Evolutionary conservation across 1,139 yeast species (phyloP).

Genomic region (Pichia sp.): DNA sequence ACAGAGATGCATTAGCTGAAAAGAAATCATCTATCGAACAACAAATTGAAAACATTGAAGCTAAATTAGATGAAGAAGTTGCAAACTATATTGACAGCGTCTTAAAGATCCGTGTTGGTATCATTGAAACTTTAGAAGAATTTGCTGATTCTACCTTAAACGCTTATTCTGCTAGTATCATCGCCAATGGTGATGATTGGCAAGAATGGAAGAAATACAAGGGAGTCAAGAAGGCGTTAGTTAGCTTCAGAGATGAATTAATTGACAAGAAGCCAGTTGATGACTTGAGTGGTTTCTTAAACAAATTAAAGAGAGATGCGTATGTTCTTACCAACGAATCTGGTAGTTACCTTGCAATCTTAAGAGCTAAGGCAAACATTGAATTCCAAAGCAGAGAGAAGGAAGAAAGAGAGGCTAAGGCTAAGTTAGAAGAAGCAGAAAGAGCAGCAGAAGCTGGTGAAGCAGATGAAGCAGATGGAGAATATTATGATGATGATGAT

Average conservation of each 20-base stretch:
- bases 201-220: constrained; percentile 68
- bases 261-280: constrained; percentile 45
- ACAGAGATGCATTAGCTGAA: constrained; percentile 46
- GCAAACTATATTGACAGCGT: constrained; percentile 41
- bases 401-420: constrained; percentile 20
- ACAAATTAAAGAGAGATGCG: constrained; percentile 60
- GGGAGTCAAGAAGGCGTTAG: constrained; percentile 52
- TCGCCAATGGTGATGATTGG: constrained; percentile 43
- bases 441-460: not conserved
- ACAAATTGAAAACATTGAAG: constrained; percentile 39
- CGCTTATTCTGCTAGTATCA: constrained; percentile 44
- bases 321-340: constrained; percentile 63
- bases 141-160: constrained; percentile 65
- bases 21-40: constrained; percentile 37
- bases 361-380: constrained; percentile 80
- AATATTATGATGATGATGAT: constrained; percentile 18
- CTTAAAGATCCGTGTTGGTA: constrained; percentile 47
- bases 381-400: constrained; percentile 72
- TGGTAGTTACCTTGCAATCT: constrained; percentile 65
- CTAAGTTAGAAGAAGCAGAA: not conserved
- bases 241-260: constrained; percentile 54
- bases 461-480: constrained; percentile 3
- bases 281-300: constrained; percentile 54
- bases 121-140: constrained; percentile 66
- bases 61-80: constrained; percentile 37